Conservation (phyloP, 495 filamentous ascomycete genomes). For the Lasiosphaeriaceae sp. region DNA sequence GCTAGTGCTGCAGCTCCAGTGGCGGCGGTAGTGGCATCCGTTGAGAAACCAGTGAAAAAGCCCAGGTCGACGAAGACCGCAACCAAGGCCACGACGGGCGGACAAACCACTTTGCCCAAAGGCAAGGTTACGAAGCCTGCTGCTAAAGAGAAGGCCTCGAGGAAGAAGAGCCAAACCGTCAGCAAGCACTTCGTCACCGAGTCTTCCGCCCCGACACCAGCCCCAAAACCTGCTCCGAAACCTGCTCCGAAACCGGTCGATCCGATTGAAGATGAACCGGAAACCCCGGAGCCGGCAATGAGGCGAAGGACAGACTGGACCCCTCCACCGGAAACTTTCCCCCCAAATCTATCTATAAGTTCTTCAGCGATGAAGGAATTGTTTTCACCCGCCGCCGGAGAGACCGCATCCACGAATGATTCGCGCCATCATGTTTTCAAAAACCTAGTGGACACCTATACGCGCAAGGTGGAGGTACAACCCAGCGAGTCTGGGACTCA, state of each 20-base stretch:
- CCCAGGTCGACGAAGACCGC: slow-evolving; percentile 3
- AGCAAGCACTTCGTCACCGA: slow-evolving; percentile 35
- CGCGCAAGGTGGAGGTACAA: slow-evolving; percentile 14
- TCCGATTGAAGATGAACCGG: slow-evolving; percentile 18
- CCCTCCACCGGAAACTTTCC: slow-evolving; percentile 41
- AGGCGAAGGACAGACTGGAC: slow-evolving; percentile 56
- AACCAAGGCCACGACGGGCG: slow-evolving; percentile 13
- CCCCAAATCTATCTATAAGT: slow-evolving; percentile 2
- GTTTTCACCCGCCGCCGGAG: slow-evolving; percentile 14
- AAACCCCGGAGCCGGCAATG: slow-evolving; percentile 44
- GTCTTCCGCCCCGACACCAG: slow-evolving; percentile 2
- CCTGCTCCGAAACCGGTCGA: slow-evolving; percentile 1
- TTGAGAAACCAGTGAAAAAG: slow-evolving; percentile 9
- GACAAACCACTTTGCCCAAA: slow-evolving; percentile 29
- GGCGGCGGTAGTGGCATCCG: neutral
- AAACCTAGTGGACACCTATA: slow-evolving; percentile 30
- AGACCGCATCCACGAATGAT: neutral
- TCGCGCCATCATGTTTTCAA: slow-evolving; percentile 26
- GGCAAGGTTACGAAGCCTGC: slow-evolving; percentile 32
- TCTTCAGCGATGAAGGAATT: slow-evolving; percentile 29
- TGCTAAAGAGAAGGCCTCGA: slow-evolving; percentile 20
- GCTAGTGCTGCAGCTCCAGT: neutral
- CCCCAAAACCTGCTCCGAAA: slow-evolving; percentile 1
- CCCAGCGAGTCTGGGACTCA: neutral
- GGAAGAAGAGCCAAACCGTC: slow-evolving; percentile 27